Percentiles rank a stretch among this genome's conserved stretches.
Conservation (phyloP, 2,329 filamentous ascomycete species). For the Fusarium acutatum region DNA sequence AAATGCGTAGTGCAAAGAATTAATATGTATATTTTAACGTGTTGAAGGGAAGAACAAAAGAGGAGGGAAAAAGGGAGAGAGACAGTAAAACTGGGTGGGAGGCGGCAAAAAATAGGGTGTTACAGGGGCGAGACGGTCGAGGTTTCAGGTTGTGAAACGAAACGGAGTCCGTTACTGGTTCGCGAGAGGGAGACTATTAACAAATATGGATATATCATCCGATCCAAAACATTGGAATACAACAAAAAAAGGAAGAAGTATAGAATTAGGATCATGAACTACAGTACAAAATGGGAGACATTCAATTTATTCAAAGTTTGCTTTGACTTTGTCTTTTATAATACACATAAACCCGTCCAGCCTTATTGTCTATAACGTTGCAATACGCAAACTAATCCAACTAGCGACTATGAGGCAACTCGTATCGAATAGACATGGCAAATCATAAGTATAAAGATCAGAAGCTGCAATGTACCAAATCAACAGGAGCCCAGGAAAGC, state of each 20-base stretch:
- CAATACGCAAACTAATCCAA: not conserved
- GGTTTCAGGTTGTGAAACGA: constrained; percentile 41
- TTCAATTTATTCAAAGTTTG: not conserved
- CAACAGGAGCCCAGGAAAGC: not conserved
- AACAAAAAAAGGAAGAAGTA: not conserved
- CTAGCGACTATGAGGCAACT: not conserved
- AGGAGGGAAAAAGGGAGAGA: not conserved
- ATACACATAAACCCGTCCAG: not conserved
- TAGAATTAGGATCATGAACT: not conserved
- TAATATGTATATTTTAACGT: constrained; percentile 12
- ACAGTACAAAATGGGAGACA: not conserved
- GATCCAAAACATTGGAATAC: not conserved
- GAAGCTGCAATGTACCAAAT: not conserved
- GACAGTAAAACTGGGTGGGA: not conserved
- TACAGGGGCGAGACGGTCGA: constrained; percentile 34
- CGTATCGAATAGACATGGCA: not conserved
- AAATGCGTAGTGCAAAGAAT: not conserved
- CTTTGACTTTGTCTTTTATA: not conserved
- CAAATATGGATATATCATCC: constrained; percentile 4
- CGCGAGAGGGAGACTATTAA: not conserved
- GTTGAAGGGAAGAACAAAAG: not conserved
- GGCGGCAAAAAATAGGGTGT: constrained; percentile 29
- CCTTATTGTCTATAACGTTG: not conserved
- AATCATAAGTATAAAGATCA: not conserved
- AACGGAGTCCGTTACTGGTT: constrained; percentile 26